Conservation (phyloP, 2,329 filamentous ascomycete species). For the Knufia fluminis region DNA sequence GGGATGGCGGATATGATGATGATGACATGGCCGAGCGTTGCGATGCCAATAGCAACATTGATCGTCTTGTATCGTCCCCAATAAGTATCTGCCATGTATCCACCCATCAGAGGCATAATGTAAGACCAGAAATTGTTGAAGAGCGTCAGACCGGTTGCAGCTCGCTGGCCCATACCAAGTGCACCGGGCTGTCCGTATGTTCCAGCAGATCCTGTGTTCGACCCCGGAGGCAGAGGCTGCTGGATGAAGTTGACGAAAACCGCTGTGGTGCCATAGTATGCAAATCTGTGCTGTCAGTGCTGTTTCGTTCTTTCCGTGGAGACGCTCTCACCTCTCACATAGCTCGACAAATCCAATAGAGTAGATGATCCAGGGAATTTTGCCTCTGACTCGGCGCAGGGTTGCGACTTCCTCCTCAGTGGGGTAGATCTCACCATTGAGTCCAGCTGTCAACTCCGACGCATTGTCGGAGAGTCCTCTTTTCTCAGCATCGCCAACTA, state of each 20-base stretch:
- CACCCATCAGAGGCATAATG: conserved; percentile 50
- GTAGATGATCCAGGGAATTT: conserved; percentile 20
- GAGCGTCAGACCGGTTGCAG: conserved; percentile 42
- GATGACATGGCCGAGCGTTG: conserved; percentile 57
- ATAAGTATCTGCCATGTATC: conserved; percentile 57
- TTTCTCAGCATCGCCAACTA: background rate
- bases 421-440: conserved; percentile 17
- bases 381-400: conserved; percentile 20
- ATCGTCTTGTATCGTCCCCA: conserved; percentile 63
- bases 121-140: conserved; percentile 57
- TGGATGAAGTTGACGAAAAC: conserved; percentile 53
- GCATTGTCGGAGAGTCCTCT: background rate
- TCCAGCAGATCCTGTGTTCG: conserved; percentile 45
- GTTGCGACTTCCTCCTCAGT: conserved; percentile 17
- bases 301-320: no score
- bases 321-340: conserved; percentile 17
- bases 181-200: conserved; percentile 45
- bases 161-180: conserved; percentile 49
- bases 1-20: conserved; percentile 58
- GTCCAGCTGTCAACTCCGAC: background rate
- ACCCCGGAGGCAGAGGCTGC: conserved; percentile 44
- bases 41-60: conserved; percentile 53
- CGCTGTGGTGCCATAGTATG: conserved; percentile 22
- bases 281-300: conserved; percentile 12
- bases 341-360: conserved; percentile 22